Conservation (phyloP, 192 early-diverging fungal genomes). For the Kappamyces sp. region DNA sequence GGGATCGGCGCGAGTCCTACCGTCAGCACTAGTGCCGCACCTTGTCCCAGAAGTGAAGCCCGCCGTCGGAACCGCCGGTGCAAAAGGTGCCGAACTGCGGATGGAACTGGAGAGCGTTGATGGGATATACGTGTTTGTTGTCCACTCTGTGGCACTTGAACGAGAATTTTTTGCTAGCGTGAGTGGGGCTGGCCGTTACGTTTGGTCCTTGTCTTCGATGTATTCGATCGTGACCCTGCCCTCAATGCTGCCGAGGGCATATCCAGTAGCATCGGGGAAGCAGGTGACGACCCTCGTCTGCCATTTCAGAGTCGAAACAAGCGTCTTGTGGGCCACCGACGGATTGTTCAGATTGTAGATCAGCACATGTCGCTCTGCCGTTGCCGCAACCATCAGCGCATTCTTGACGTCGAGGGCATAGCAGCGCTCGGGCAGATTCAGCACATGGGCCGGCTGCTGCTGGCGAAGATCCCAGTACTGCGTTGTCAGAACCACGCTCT, state of each 20-base stretch:
- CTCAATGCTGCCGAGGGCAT: constrained; percentile 89
- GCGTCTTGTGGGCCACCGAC: constrained; percentile 60
- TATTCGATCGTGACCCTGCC: constrained; percentile 92
- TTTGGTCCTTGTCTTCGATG: constrained; percentile 70
- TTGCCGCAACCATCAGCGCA: constrained; percentile 83
- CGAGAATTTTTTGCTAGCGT: constrained; percentile 67
- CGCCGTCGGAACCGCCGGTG: constrained; percentile 81
- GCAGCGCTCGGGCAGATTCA: constrained; percentile 76
- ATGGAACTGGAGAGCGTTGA: constrained; percentile 73
- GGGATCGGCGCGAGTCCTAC: constrained; percentile 68
- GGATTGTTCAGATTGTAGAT: constrained; percentile 82
- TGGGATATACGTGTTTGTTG: constrained; percentile 54
- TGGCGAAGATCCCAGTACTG: constrained; percentile 92
- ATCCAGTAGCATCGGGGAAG: constrained; percentile 72
- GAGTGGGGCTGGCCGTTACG: constrained; percentile 1
- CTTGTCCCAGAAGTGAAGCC: constrained; percentile 92
- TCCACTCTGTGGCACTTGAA: constrained; percentile 91
- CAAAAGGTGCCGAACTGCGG: constrained; percentile 83
- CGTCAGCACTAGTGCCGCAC: no score
- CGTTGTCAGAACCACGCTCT: background rate
- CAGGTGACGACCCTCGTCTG: constrained; percentile 80
- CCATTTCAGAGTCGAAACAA: constrained; percentile 69
- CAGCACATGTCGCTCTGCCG: constrained; percentile 78
- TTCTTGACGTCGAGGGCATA: constrained; percentile 84
- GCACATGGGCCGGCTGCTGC: constrained; percentile 64